Conservation (phyloP, 176 grass and related monocot genomes). For the Carex myosuroides region DNA sequence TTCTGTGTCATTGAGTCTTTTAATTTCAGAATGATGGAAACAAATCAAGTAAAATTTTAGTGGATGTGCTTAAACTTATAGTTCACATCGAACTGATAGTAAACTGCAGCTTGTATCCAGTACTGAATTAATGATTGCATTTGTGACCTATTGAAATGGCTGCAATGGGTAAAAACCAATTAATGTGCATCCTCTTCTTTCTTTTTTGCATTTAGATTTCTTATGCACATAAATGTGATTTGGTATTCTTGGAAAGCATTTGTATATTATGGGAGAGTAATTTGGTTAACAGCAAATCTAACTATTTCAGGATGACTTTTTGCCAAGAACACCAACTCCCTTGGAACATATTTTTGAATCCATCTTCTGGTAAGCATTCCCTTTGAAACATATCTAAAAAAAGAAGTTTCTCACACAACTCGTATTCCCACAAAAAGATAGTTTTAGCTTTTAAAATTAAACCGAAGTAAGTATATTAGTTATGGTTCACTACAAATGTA, state of each 20-base stretch:
- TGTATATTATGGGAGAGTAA: background rate
- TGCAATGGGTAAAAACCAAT: background rate
- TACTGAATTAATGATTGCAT: background rate
- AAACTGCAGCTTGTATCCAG: background rate
- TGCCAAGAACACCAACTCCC: constrained; percentile 94
- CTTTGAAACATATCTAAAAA: too few relatives aligned
- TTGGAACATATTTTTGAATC: too few relatives aligned
- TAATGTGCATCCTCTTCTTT: background rate
- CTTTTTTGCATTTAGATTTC: background rate
- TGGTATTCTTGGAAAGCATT: background rate
- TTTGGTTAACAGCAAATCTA: background rate
- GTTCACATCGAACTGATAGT: background rate
- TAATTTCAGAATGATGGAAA: background rate
- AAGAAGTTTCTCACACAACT: too few relatives aligned
- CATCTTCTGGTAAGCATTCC: too few relatives aligned
- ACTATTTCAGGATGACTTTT: constrained; percentile 84
- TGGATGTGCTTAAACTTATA: background rate
- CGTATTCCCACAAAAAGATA: too few relatives aligned
- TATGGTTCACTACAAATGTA: too few relatives aligned
- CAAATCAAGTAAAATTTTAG: background rate
- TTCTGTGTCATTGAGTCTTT: background rate
- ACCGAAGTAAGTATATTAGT: too few relatives aligned
- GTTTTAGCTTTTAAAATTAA: too few relatives aligned
- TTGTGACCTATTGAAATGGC: background rate
- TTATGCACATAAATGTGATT: background rate